Evolutionary conservation across 495 filamentous ascomycete species (phyloP).

Genomic region (Jackrogersella multiformis): DNA sequence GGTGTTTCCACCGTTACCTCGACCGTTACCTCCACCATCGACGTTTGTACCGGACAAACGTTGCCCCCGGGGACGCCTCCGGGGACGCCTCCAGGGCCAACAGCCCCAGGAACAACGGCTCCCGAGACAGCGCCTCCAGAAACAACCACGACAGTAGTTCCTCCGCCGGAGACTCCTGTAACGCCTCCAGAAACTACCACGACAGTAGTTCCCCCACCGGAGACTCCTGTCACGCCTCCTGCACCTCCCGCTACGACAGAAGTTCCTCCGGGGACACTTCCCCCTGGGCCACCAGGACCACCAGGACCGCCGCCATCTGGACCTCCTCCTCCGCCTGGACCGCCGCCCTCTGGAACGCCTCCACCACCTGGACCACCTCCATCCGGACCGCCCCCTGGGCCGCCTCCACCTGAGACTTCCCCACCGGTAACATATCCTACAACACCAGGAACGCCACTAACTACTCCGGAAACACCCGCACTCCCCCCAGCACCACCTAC

Average conservation of each 20-base stretch:
- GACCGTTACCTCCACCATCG: not conserved
- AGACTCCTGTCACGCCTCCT: not conserved
- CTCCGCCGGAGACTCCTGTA: constrained; percentile 4
- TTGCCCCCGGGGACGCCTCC: not conserved
- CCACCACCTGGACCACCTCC: too few species aligned
- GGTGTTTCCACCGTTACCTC: not conserved
- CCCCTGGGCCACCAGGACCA: too few species aligned
- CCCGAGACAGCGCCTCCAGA: not conserved
- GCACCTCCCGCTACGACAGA: not conserved
- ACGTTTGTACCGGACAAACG: constrained; percentile 18
- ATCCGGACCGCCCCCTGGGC: too few species aligned
- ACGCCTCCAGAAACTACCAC: not conserved
- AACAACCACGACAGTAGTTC: not conserved
- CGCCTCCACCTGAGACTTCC: too few species aligned
- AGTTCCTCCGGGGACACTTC: not conserved
- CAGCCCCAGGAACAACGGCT: not conserved
- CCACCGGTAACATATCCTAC: not conserved
- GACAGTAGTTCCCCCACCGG: not conserved
- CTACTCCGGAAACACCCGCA: not conserved
- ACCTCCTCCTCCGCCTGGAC: too few species aligned
- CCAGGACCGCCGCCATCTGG: too few species aligned
- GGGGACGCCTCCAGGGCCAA: constrained; percentile 8
- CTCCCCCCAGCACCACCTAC: not conserved
- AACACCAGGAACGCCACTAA: not conserved
- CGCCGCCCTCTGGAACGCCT: too few species aligned